A percentile compares a stretch with the other conserved stretches of the same genome.
Conservation (phyloP, 2,329 filamentous ascomycete genomes). For the Trichoderma cornu-damae region DNA sequence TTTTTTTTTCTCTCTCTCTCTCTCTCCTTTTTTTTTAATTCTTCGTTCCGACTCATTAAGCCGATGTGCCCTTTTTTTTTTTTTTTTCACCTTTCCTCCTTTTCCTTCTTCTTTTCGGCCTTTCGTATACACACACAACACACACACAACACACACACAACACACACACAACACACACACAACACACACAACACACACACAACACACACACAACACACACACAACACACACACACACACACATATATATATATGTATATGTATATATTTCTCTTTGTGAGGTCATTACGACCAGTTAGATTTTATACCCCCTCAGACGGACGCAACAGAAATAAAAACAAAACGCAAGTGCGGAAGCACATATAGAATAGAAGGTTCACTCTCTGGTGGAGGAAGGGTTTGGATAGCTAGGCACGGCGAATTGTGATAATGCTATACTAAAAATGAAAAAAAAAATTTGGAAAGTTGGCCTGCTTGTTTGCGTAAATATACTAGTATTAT, state of each 20-base stretch:
- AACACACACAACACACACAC: no score
- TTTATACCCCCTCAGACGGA: conserved; percentile 17
- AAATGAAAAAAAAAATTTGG: neutral
- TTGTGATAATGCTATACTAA: conserved; percentile 13
- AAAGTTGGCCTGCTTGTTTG: neutral
- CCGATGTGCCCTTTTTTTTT: neutral
- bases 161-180: no score
- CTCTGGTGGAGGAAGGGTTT: conserved; percentile 5
- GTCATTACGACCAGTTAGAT: conserved; percentile 13
- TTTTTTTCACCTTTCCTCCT: neutral
- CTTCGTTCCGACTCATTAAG: neutral
- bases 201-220: no score
- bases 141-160: no score
- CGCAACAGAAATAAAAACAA: neutral
- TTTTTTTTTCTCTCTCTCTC: no score
- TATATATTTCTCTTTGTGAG: conserved; percentile 12
- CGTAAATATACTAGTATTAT: neutral
- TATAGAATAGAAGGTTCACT: conserved; percentile 10
- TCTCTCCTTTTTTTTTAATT: neutral
- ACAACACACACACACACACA: neutral
- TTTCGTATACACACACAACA: neutral
- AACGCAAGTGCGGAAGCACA: neutral
- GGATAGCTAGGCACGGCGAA: conserved; percentile 5
- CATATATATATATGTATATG: neutral
- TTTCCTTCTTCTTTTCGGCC: neutral